A percentile compares a stretch with the other conserved stretches of the same genome.
Conservation (phyloP, 176 grass and related monocot genomes). For the Triticum timopheevii region DNA sequence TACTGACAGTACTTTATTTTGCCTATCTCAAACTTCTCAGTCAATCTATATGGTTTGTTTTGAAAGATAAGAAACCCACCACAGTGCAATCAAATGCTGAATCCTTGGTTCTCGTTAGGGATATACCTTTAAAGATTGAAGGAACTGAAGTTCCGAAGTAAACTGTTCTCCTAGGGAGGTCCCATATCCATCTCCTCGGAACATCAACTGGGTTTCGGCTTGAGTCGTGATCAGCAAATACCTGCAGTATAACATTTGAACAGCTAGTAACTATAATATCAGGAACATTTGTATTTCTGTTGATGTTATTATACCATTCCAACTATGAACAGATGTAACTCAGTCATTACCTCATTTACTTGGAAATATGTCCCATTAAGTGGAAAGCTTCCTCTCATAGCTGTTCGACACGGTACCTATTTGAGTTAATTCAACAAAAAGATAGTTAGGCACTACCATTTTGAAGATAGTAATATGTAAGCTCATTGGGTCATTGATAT, state of each 20-base stretch:
- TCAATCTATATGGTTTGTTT: neutral
- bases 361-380: slow-evolving; percentile 90
- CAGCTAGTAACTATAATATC: neutral
- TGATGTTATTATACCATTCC: slow-evolving; percentile 2
- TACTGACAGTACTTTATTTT: slow-evolving; percentile 6
- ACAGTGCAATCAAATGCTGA: neutral
- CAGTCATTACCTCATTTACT: slow-evolving; percentile 75
- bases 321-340: neutral
- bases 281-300: slow-evolving; percentile 19
- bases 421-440: slow-evolving; percentile 39
- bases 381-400: slow-evolving; percentile 92
- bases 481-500: neutral
- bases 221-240: slow-evolving; percentile 79
- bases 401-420: slow-evolving; percentile 82
- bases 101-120: neutral
- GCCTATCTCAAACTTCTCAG: neutral
- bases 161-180: slow-evolving; percentile 72
- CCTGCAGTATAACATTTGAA: slow-evolving; percentile 40
- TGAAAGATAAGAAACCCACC: neutral
- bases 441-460: neutral
- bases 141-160: slow-evolving; percentile 79
- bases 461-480: neutral
- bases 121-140: slow-evolving; percentile 80
- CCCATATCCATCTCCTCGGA: slow-evolving; percentile 73
- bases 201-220: slow-evolving; percentile 67